Percentiles rank a stretch among this genome's conserved stretches.
These are phyloP conservation scores for Plectranthus barbatus DNA, from an alignment of 257 asterid genomes.

Conservation along the genomic window DNA sequence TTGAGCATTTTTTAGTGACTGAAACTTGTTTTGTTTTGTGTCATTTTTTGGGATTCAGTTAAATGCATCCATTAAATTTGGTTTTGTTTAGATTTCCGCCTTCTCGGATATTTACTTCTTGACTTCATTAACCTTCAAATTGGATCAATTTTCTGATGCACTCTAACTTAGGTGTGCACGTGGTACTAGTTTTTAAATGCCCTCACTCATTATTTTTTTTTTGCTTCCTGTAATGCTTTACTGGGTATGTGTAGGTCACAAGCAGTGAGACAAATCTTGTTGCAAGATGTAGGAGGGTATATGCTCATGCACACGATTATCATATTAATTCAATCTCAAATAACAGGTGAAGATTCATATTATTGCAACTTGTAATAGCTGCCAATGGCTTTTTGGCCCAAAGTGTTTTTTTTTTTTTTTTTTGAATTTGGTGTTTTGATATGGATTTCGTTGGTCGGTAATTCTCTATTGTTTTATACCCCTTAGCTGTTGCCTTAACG, in stretches of 20 bases:
- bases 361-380: neutral
- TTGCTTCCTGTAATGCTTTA: slow-evolving; percentile 8
- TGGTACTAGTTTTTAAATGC: slow-evolving; percentile 3
- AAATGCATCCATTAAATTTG: neutral
- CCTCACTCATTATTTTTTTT: neutral
- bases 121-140: neutral
- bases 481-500: neutral
- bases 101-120: slow-evolving; percentile 11
- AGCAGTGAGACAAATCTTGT: slow-evolving; percentile 69
- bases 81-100: neutral
- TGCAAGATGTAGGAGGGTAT: slow-evolving; percentile 81
- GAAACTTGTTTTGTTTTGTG: neutral
- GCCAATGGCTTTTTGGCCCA: neutral
- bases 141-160: neutral
- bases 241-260: slow-evolving; percentile 44
- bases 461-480: slow-evolving; percentile 6
- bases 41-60: neutral
- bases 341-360: slow-evolving; percentile 49
- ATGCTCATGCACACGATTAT: slow-evolving; percentile 90
- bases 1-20: neutral
- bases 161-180: neutral
- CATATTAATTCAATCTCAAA: slow-evolving; percentile 83
- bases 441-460: neutral
- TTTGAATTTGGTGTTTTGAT: neutral
- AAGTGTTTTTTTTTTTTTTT: no score